Evolutionary conservation across 2,329 filamentous ascomycete genomes (phyloP).

Genomic region (Ceratocystis variospora): DNA sequence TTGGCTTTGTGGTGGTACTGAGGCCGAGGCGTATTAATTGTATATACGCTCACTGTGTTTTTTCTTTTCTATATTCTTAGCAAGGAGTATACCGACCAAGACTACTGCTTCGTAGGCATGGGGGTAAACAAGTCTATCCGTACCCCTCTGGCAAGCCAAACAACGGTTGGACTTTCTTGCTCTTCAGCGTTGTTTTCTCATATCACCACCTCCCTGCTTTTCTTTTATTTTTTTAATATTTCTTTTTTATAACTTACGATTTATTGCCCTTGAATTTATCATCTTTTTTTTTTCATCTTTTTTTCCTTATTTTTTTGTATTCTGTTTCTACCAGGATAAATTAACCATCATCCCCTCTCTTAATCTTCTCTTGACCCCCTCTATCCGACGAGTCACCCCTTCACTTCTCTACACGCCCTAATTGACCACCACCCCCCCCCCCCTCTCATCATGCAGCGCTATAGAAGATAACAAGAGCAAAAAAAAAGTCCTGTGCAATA

Average conservation of each 20-base stretch:
- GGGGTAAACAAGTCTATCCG: no score
- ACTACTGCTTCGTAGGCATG: no score
- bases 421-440: no score
- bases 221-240: not conserved
- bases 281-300: not conserved
- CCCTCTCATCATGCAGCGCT: no score
- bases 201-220: not conserved
- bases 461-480: no score
- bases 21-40: not conserved
- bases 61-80: not conserved
- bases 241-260: slow-evolving; percentile 14
- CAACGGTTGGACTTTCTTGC: not conserved
- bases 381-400: not conserved
- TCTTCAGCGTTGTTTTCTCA: not conserved
- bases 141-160: no score
- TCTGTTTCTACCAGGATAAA: not conserved
- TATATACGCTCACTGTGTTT: not conserved
- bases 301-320: not conserved
- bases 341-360: not conserved
- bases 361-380: not conserved
- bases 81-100: not conserved
- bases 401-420: not conserved
- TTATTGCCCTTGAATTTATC: slow-evolving; percentile 2
- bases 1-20: not conserved
- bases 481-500: no score